Evolutionary conservation across 768 basidiomycete genomes (phyloP).

Genomic region (Pulveroboletus sp.): DNA sequence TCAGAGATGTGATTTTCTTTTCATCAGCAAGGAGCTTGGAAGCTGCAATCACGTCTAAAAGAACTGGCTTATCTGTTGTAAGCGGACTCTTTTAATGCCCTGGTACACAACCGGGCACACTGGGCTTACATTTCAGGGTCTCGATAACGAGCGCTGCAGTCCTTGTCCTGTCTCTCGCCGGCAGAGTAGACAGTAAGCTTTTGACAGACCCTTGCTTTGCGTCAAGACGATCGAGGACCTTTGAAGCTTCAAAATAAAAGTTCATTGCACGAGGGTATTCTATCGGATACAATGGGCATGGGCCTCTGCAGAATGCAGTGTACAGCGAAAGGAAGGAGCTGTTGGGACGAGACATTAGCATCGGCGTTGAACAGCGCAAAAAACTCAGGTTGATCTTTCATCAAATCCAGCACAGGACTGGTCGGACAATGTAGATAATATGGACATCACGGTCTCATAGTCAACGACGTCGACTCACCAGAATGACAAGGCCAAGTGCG

Average conservation of each 20-base stretch:
- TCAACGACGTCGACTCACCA: slow-evolving; percentile 19
- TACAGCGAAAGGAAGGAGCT: slow-evolving; percentile 15
- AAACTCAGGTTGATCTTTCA: slow-evolving; percentile 36
- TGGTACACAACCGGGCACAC: not conserved
- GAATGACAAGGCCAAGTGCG: not conserved
- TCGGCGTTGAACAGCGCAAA: slow-evolving; percentile 7
- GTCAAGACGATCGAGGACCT: slow-evolving; percentile 79
- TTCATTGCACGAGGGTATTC: slow-evolving; percentile 58
- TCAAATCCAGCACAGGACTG: slow-evolving; percentile 45
- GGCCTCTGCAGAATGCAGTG: slow-evolving; percentile 24
- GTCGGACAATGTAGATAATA: slow-evolving; percentile 94
- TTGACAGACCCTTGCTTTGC: slow-evolving; percentile 91
- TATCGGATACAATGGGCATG: slow-evolving; percentile 25
- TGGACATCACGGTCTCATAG: slow-evolving; percentile 46
- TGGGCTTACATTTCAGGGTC: slow-evolving; percentile 83
- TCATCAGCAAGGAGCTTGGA: slow-evolving; percentile 72
- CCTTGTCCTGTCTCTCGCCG: slow-evolving; percentile 70
- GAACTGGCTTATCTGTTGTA: slow-evolving; percentile 66
- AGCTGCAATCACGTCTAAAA: slow-evolving; percentile 63
- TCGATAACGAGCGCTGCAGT: slow-evolving; percentile 88
- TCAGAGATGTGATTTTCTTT: slow-evolving; percentile 65
- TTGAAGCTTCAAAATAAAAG: slow-evolving; percentile 90
- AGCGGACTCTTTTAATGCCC: slow-evolving; percentile 6
- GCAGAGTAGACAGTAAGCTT: slow-evolving; percentile 66
- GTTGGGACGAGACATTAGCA: slow-evolving; percentile 28